Base-by-base conservation (phyloP, 2,329 filamentous ascomycete genomes). In the Ophiostoma ips region DNA sequence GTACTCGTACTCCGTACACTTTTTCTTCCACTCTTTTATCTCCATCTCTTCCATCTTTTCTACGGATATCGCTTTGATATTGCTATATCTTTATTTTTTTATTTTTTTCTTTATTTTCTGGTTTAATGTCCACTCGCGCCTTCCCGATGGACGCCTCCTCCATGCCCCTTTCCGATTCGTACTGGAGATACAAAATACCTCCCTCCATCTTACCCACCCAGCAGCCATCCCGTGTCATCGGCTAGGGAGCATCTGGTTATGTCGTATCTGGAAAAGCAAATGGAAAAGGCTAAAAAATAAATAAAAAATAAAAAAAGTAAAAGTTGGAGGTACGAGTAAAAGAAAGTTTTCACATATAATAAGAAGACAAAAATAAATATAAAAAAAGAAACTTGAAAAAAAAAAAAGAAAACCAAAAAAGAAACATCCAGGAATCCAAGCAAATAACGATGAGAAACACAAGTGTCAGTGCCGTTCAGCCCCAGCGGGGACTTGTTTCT, bases 181-280 rank as follows among this genome's bases (percentile, higher is more conserved):
- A 31, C 43, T 35, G 21, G 30, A 34, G 24, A 16, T 18, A 16
- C 43, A 34, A 30, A 33, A 34, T 49, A 53, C 50, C 47, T 49
- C 53, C 36, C 31, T n/a, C n/a, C n/a, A 35, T 50, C 41, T 40
- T 53, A 48, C 46, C 51, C 53, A 46, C 50, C 50, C 49, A 41
- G 41, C 37, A 44, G 43, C 33, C 50, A 48, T 49, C 46, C 50
- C 47, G 35, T 52, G 40, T 46, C 50, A 49, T 52, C 46, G 40
- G 30, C 31, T 45, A 33, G 40, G 40, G 31, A 45, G 40, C 30
- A 30, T 18, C 28, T 33, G 28, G n/a, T n/a, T n/a, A n/a, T 33
- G 11, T 35, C 12, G 11, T n/a, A n/a, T n/a, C n/a, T n/a, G n/a
- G 11, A n/a, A n/a, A n/a, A n/a, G n/a, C n/a, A n/a, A n/a, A n/a